phyloP scores from a whole-genome alignment of 257 asterid genomes.

The Scutellaria baicalensis region DNA sequence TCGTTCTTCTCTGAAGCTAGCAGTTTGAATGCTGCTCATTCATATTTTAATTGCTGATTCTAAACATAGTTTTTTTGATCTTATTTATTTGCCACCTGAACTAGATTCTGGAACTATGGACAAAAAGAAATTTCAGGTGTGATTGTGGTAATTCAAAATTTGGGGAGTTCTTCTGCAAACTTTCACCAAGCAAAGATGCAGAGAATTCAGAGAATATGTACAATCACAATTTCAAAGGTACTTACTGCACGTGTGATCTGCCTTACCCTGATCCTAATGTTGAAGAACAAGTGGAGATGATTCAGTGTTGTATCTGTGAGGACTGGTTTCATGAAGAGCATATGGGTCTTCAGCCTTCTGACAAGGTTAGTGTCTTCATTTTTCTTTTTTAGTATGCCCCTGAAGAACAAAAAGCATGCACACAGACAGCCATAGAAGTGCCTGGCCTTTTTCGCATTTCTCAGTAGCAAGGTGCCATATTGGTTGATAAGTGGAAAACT shows the following conservation, averaged over 20 bases:
- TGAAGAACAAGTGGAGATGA: conserved; percentile 91
- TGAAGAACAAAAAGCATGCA: no score
- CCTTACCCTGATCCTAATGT: conserved; percentile 93
- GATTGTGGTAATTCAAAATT: conserved; percentile 99
- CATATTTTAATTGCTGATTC: no score
- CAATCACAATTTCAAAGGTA: conserved; percentile 90
- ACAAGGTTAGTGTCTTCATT: conserved; percentile 44
- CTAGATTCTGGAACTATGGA: conserved; percentile 95
- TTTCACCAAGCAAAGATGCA: conserved; percentile 68
- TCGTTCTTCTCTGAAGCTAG: no score
- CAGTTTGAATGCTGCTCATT: no score
- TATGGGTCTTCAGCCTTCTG: conserved; percentile 59
- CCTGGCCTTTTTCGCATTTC: no score
- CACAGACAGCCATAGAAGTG: no score
- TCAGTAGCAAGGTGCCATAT: no score
- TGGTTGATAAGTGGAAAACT: no score
- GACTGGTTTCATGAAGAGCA: conserved; percentile 99
- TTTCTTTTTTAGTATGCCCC: neutral
- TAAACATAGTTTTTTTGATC: neutral
- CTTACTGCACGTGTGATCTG: conserved; percentile 88
- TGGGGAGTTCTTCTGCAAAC: conserved; percentile 86
- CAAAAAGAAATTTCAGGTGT: conserved; percentile 90
- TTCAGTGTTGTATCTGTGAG: conserved; percentile 93
- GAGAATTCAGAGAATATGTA: conserved; percentile 62
- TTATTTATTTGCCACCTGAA: conserved; percentile 13